A percentile compares a stretch with the other conserved stretches of the same genome.
phyloP scores from a whole-genome alignment of 225 moss, liverwort and hornwort genomes.

The Antitrichia curtipendula region DNA sequence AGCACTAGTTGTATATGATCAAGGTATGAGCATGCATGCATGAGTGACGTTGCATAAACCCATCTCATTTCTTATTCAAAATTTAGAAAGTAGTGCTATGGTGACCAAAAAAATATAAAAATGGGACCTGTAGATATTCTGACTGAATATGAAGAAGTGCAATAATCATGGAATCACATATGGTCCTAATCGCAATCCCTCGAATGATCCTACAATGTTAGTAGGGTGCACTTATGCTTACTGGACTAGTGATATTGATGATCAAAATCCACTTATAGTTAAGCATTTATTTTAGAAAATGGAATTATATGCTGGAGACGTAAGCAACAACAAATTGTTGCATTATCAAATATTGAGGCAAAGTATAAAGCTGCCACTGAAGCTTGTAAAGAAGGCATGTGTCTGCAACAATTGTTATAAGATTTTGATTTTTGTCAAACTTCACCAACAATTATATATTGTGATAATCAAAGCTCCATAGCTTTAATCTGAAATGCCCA shows the following conservation, averaged over 20 bases:
- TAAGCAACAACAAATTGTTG: background rate
- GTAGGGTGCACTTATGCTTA: background rate
- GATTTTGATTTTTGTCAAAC: background rate
- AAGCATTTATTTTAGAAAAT: background rate
- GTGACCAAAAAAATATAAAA: too few species aligned
- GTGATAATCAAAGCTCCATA: background rate
- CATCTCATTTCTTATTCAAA: too few species aligned
- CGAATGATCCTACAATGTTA: background rate
- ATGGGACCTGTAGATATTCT: too few species aligned
- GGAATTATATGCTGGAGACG: background rate
- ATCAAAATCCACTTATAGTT: background rate
- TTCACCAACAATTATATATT: background rate
- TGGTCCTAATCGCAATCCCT: background rate
- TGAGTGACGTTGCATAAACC: too few species aligned
- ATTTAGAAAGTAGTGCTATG: too few species aligned
- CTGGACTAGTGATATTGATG: background rate
- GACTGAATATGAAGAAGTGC: too few species aligned
- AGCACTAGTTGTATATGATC: too few species aligned
- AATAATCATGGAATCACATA: background rate
- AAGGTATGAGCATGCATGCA: too few species aligned
- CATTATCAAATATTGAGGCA: background rate
- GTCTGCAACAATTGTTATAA: background rate
- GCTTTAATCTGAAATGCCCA: background rate
- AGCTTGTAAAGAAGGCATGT: background rate
- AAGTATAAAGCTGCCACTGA: background rate